phyloP scores from a whole-genome alignment of 352 stramenopile species.

The Globisporangium iwayamae region DNA sequence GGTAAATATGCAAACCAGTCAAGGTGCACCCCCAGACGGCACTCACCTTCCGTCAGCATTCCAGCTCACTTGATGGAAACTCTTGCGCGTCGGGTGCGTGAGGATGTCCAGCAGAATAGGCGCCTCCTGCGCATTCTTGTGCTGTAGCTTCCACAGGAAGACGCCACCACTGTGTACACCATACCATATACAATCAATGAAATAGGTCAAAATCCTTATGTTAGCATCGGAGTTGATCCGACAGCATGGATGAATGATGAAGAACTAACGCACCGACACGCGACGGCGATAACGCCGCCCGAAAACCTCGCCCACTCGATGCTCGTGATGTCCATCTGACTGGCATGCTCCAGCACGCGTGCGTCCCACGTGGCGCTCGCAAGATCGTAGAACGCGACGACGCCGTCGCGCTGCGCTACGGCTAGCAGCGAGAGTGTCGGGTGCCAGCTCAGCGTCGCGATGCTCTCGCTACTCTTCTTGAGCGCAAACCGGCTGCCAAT shows the following conservation, averaged over 20 bases:
- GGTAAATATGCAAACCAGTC: background rate
- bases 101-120: conserved; percentile 60
- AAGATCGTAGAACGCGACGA: conserved; percentile 67
- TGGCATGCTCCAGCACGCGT: conserved; percentile 56
- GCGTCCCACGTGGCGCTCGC: conserved; percentile 50
- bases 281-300: conserved; percentile 56
- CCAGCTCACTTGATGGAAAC: conserved; percentile 62
- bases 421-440: conserved; percentile 51
- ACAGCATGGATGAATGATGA: background rate
- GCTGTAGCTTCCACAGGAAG: conserved; percentile 64
- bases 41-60: conserved; percentile 58
- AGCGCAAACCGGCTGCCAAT: conserved; percentile 4
- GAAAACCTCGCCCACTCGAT: conserved; percentile 66
- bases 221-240: background rate
- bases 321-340: conserved; percentile 50
- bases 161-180: conserved; percentile 35
- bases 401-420: conserved; percentile 61
- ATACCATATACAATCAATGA: background rate
- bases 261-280: conserved; percentile 34
- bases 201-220: background rate
- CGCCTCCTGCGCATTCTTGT: conserved; percentile 30
- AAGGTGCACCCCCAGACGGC: background rate
- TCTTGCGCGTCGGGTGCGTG: conserved; percentile 42
- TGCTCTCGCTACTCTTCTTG: conserved; percentile 34
- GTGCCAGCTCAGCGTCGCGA: conserved; percentile 63